A percentile compares a stretch with the other conserved stretches of the same genome.
phyloP scores from a whole-genome alignment of 768 basidiomycete species.

The Podaxis sp. region DNA sequence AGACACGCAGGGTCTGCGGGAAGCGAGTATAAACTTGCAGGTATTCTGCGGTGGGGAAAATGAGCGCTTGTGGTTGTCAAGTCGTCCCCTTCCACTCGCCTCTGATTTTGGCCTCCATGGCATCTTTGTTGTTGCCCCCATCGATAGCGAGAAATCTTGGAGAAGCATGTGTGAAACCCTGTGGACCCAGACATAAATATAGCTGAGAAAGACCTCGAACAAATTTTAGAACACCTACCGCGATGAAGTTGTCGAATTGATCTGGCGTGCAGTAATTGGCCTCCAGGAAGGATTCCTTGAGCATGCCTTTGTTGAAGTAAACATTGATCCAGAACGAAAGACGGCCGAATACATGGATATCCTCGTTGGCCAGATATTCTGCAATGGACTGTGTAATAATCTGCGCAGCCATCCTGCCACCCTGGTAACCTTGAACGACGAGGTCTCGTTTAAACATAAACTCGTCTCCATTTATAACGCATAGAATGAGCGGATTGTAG shows the following conservation, averaged over 20 bases:
- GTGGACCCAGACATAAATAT: constrained; percentile 10
- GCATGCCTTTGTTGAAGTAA: constrained; percentile 63
- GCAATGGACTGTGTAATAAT: constrained; percentile 68
- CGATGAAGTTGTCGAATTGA: constrained; percentile 69
- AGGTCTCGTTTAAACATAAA: constrained; percentile 63
- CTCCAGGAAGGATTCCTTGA: constrained; percentile 49
- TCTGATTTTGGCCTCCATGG: constrained; percentile 66
- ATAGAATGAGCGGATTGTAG: constrained; percentile 69
- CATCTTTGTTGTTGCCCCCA: constrained; percentile 63
- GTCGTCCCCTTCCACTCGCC: constrained; percentile 37
- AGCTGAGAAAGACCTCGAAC: not conserved
- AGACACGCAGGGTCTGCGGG: constrained; percentile 72
- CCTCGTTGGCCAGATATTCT: constrained; percentile 63
- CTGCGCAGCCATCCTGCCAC: constrained; percentile 65
- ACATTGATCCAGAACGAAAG: constrained; percentile 77
- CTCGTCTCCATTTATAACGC: constrained; percentile 73
- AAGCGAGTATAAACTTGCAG: constrained; percentile 69
- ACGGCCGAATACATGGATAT: constrained; percentile 57
- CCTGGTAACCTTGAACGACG: constrained; percentile 61
- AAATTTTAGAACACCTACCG: constrained; percentile 31
- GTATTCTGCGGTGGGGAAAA: constrained; percentile 47
- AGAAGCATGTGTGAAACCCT: constrained; percentile 75
- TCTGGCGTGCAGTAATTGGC: constrained; percentile 60
- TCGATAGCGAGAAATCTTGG: constrained; percentile 72
- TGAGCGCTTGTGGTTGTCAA: not conserved